Conservation (phyloP, 2,329 filamentous ascomycete genomes). For the Claviceps quebecensis region DNA sequence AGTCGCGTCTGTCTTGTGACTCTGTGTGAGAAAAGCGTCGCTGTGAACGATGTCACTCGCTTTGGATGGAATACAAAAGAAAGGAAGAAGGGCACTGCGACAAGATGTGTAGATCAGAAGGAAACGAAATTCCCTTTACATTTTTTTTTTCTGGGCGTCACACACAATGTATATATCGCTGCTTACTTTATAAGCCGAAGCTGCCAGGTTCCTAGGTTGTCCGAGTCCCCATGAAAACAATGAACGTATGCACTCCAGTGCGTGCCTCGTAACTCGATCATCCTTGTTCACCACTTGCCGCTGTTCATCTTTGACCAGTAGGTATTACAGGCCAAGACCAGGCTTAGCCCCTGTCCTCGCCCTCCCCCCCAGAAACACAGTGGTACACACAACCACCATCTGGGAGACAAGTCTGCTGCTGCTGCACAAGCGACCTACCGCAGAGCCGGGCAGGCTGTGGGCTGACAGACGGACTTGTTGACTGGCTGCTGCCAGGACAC, state of each 20-base stretch:
- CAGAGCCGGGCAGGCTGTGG: not conserved
- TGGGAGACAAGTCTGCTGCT: not conserved
- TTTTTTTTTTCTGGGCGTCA: conserved; percentile 3
- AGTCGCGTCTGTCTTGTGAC: not conserved
- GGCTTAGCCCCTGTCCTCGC: not conserved
- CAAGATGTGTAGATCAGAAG: not conserved
- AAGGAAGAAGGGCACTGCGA: not conserved
- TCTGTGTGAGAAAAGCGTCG: not conserved
- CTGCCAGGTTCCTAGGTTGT: conserved; percentile 3
- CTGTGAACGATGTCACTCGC: not conserved
- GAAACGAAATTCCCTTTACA: not conserved
- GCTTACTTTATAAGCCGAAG: conserved; percentile 5
- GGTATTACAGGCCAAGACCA: not conserved
- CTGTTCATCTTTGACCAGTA: not conserved
- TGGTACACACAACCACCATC: conserved; percentile 4
- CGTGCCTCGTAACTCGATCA: conserved; percentile 3
- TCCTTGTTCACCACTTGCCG: conserved; percentile 2
- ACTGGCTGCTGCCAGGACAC: not conserved
- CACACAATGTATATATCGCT: conserved; percentile 9
- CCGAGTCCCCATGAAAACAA: conserved; percentile 3
- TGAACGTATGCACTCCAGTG: not conserved
- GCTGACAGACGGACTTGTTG: not conserved
- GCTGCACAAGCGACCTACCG: not conserved
- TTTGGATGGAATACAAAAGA: conserved; percentile 1
- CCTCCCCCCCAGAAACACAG: not conserved